Conservation (phyloP, 768 basidiomycete species). For the Naganishia vaughanmartiniae region DNA sequence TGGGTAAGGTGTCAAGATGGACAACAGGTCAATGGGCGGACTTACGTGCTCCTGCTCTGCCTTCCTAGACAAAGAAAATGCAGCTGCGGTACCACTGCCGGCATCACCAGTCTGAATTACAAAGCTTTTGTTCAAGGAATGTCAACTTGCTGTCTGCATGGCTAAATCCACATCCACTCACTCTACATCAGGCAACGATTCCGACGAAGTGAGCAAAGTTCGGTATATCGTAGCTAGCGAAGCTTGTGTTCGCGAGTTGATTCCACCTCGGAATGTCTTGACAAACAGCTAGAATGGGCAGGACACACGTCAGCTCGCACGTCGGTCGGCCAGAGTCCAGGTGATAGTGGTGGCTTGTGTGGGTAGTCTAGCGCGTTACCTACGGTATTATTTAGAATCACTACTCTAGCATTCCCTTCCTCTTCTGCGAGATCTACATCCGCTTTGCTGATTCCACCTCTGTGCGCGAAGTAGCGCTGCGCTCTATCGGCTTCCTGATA, state of each 20-base stretch:
- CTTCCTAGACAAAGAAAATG: constrained; percentile 36
- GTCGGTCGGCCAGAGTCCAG: no score
- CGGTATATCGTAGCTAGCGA: constrained; percentile 35
- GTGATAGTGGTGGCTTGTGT: not conserved
- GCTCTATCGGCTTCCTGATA: constrained; percentile 42
- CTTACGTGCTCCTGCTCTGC: constrained; percentile 32
- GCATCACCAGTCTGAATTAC: constrained; percentile 39
- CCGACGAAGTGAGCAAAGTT: constrained; percentile 34
- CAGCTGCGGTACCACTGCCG: constrained; percentile 35
- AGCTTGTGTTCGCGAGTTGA: constrained; percentile 35
- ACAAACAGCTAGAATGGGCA: constrained; percentile 35
- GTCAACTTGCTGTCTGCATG: constrained; percentile 1
- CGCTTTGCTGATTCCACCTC: constrained; percentile 34
- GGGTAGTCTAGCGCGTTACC: constrained; percentile 9
- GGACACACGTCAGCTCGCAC: not conserved
- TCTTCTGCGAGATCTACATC: constrained; percentile 36
- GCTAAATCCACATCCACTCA: constrained; percentile 18
- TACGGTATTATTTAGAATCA: constrained; percentile 37
- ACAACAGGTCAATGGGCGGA: not conserved
- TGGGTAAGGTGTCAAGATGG: not conserved
- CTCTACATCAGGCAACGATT: constrained; percentile 41
- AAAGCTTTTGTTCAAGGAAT: constrained; percentile 24
- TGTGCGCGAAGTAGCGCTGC: constrained; percentile 28
- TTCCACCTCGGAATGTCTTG: constrained; percentile 34
- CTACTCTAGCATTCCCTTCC: constrained; percentile 36